A percentile compares a stretch with the other conserved stretches of the same genome.
These are phyloP conservation scores for Mycena filopes DNA, from an alignment of 768 basidiomycete species.

Conservation along the genomic window DNA sequence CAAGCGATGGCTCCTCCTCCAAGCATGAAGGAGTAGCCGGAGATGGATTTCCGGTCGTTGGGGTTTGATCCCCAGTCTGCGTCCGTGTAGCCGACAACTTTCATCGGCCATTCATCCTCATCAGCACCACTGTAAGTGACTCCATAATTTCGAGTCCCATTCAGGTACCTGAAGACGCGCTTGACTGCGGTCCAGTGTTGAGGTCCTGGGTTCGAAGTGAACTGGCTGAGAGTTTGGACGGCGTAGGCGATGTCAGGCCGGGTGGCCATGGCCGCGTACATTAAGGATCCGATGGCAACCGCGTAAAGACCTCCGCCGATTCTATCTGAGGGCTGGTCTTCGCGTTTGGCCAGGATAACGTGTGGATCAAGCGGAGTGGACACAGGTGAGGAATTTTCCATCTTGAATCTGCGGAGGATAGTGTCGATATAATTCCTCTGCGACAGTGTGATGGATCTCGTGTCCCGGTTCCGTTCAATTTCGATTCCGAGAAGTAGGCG, in stretches of 20 bases:
- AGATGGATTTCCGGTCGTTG: not conserved
- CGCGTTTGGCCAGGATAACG: not conserved
- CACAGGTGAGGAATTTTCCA: not conserved
- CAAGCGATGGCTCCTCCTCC: not conserved
- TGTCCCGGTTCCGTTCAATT: not conserved
- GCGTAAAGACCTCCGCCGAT: too few species aligned
- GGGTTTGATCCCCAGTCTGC: too few species aligned
- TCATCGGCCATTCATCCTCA: too few species aligned
- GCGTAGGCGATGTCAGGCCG: conserved; percentile 6
- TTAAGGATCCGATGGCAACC: not conserved
- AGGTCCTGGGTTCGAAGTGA: not conserved
- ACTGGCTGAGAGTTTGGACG: not conserved
- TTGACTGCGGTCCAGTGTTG: not conserved
- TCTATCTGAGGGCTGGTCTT: not conserved
- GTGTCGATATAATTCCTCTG: not conserved
- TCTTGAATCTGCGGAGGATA: not conserved
- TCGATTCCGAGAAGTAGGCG: conserved; percentile 6
- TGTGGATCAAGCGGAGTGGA: not conserved
- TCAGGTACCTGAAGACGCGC: conserved; percentile 3
- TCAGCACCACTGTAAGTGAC: not conserved
- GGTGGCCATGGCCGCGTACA: not conserved
- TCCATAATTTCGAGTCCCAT: not conserved
- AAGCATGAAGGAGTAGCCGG: not conserved
- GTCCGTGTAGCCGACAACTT: too few species aligned
- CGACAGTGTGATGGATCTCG: not conserved